Evolutionary conservation across 108 stramenopile genomes (phyloP), one percentile per base, ranked within the genome.

Genomic region (Aureococcus anophagefferens): DNA sequence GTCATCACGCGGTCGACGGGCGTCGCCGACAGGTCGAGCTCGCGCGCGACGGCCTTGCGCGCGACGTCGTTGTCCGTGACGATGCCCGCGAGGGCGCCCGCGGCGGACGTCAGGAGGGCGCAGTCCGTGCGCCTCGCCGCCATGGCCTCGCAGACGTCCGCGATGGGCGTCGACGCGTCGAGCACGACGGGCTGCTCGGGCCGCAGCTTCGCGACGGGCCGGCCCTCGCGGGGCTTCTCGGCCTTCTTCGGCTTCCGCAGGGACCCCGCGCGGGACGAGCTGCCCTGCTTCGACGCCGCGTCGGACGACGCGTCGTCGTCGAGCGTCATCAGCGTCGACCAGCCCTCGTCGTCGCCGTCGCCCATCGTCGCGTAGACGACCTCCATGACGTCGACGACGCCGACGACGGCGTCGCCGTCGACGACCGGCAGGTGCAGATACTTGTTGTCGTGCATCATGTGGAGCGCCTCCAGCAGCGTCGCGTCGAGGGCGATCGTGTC

Each of bases 11-110:
- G 71, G 37, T 81, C 77, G 31, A 89, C 87, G 29, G 67, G 46
- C 13, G 90, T 90, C 7, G 75, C 68, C 17, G 84, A 65, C 29
- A 84, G 70, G 69, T 87, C 76, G 35, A 94, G 78, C 31, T 85
- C 71, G 69, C 86, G 88, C 25, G 91, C 90, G 33, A 92, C 89
- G 0, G 88, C 67, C 59, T 87, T 80, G 16, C 90, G 78, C 9
- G 87, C 88, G 31, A 91, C 81, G 70, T 91, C 90, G 16, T 87
- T 89, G 59, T 91, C 90, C 64, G 88, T 91, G 45, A 91, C 75
- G 76, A 91, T 91, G 40, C 90, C 90, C 68, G 87, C 85, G n/a
- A 91, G 79, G 0, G 77, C 85, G 31, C 91, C 91, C 29, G 71
- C 71, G 7, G 46, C 73, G 35, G 74, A 71, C 29, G 87, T 80